These are phyloP conservation scores for Penicillium pulvis DNA, from an alignment of 495 filamentous ascomycete genomes.

Conservation along the genomic window DNA sequence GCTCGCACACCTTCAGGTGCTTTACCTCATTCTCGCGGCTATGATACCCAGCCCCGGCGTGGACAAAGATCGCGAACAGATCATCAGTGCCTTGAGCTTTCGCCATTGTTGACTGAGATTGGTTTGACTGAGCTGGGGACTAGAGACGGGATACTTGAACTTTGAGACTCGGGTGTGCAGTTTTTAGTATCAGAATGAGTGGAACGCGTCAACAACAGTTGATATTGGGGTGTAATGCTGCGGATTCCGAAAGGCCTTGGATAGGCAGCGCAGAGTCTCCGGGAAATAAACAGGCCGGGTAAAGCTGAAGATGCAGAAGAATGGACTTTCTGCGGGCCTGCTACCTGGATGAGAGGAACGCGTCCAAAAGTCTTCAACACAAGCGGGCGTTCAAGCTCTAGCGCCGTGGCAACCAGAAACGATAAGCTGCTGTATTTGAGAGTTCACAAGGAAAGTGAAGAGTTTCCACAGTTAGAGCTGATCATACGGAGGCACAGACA, in stretches of 20 bases:
- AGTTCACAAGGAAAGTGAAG: too few relatives aligned
- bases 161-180: neutral
- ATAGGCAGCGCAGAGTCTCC: neutral
- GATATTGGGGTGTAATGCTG: neutral
- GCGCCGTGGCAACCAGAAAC: too few relatives aligned
- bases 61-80: conserved; percentile 80
- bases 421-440: too few relatives aligned
- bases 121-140: neutral
- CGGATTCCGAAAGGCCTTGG: neutral
- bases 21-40: conserved; percentile 77
- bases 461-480: too few relatives aligned
- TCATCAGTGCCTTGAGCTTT: conserved; percentile 31
- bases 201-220: neutral
- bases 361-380: too few relatives aligned
- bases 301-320: too few relatives aligned
- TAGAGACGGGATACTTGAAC: neutral
- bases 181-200: neutral
- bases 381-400: too few relatives aligned
- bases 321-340: too few relatives aligned
- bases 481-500: too few relatives aligned
- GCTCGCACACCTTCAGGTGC: conserved; percentile 82
- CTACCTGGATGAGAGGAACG: too few relatives aligned
- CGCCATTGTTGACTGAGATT: neutral
- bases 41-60: conserved; percentile 96
- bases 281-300: too few relatives aligned